Base-by-base conservation (phyloP, 2,329 filamentous ascomycete species). In the Apiospora saccharicola region DNA sequence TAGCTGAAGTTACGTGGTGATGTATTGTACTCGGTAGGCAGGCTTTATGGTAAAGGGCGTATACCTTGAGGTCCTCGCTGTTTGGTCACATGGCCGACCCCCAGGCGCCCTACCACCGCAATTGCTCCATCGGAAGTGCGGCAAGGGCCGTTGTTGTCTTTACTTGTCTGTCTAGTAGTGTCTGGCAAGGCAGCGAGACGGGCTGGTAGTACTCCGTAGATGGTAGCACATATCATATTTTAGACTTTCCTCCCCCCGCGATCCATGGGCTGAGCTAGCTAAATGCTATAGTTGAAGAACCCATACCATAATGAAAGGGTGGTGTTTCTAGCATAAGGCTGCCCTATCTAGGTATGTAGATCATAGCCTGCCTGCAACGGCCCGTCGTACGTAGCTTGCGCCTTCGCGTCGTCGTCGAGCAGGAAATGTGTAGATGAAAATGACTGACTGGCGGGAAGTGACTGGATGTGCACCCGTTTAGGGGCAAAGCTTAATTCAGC, bases 91-190 rank as follows among this genome's bases (percentile, higher is more conserved):
- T n/a, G 46, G 16, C 8, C 12, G 46, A 7, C 8, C 19, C 16
- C 53, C 16, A 37, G 46, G 16, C 8, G 10, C 16, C 53, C 16
- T 61, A 4, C 34, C 30, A 64, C 34, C 8, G 22, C 30, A 41
- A 64, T 6, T 12, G 22, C 10, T n/a, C 10, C 30, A 64, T 22
- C 57, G 57, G 30, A 41, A 64, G 57, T 64, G 57, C 57, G 34
- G 57, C 57, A 64, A 41, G 34, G 57, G 12, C 22, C 57, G 57
- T 37, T 64, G n/a, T 41, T 64, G n/a, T 41, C 57, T 41, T 41
- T 24, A 19, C 34, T 64, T 7, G 7, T 10, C 37, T 41, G 10
- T 10, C 5, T 37, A 37, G n/a, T n/a, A n/a, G n/a, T n/a, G n/a
- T 7, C 13, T 61, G 53, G 53, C 57, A 64, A 41, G 57, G n/a